These are phyloP conservation scores for Rosa persica DNA, from an alignment of 306 rosid species.

Conservation along the genomic window DNA sequence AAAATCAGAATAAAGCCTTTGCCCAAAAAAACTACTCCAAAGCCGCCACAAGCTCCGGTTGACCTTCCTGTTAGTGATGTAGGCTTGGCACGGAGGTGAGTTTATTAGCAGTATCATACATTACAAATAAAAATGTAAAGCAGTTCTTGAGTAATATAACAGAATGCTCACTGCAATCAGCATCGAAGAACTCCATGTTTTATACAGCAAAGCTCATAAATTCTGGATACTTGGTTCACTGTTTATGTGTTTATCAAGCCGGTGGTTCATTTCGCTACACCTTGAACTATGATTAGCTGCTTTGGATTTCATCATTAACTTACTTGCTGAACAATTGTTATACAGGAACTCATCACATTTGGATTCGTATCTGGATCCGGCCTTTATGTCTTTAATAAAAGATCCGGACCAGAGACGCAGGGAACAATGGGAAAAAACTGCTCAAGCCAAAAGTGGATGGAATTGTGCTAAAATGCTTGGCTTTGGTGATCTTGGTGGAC, in stretches of 20 bases:
- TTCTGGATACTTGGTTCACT: slow-evolving; percentile 1
- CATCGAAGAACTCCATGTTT: not conserved
- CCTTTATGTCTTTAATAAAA: slow-evolving; percentile 97
- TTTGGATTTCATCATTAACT: slow-evolving; percentile 12
- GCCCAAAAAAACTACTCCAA: slow-evolving; percentile 60
- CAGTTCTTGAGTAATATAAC: not conserved
- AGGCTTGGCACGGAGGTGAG: slow-evolving; percentile 72
- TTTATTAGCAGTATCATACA: not conserved
- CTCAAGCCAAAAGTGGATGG: slow-evolving; percentile 87
- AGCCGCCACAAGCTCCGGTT: slow-evolving; percentile 50
- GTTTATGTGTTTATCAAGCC: slow-evolving; percentile 5
- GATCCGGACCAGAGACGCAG: slow-evolving; percentile 96
- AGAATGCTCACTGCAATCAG: not conserved
- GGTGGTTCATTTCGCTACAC: not conserved
- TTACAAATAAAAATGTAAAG: not conserved
- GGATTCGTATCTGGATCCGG: slow-evolving; percentile 90
- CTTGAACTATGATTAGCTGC: not conserved
- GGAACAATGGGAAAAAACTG: slow-evolving; percentile 97
- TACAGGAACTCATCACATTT: slow-evolving; percentile 78
- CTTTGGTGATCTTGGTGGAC: slow-evolving; percentile 82
- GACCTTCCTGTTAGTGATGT: slow-evolving; percentile 79
- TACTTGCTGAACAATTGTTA: slow-evolving; percentile 20
- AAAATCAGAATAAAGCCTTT: slow-evolving; percentile 94
- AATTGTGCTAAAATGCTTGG: slow-evolving; percentile 80
- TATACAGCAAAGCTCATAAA: not conserved